A percentile compares a stretch with the other conserved stretches of the same genome.
Conservation (phyloP, 1,284 basidiomycete species). For the Sutorius eximius region DNA sequence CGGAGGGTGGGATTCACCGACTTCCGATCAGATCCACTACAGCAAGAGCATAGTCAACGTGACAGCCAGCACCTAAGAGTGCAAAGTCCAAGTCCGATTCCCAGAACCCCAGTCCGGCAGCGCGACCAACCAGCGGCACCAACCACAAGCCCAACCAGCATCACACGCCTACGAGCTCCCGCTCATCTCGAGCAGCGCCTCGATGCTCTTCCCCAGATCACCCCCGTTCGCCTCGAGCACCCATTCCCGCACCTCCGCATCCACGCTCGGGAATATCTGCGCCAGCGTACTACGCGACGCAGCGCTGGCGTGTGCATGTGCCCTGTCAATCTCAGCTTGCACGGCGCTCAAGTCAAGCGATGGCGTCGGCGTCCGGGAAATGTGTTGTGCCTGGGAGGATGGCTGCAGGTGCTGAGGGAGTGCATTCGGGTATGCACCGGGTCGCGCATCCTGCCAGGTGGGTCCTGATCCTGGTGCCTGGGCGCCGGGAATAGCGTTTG, state of each 20-base stretch:
- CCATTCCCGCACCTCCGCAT: slow-evolving; percentile 80
- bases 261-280: slow-evolving; percentile 85
- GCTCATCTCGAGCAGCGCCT: slow-evolving; percentile 78
- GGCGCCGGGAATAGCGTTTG: slow-evolving; percentile 39
- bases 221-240: slow-evolving; percentile 87
- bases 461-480: slow-evolving; percentile 40
- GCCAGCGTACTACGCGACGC: slow-evolving; percentile 71
- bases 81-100: too few relatives aligned
- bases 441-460: slow-evolving; percentile 37
- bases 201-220: slow-evolving; percentile 87
- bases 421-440: slow-evolving; percentile 19
- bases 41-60: not conserved
- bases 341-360: slow-evolving; percentile 68
- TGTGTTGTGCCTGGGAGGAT: slow-evolving; percentile 38
- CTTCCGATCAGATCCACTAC: slow-evolving; percentile 10
- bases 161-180: slow-evolving; percentile 39
- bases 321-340: slow-evolving; percentile 77
- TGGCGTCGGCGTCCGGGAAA: slow-evolving; percentile 69
- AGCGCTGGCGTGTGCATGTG: slow-evolving; percentile 64
- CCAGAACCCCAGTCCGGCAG: too few relatives aligned
- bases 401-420: slow-evolving; percentile 47
- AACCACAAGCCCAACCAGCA: not conserved
- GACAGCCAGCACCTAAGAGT: not conserved
- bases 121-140: not conserved
- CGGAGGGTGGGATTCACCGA: not conserved